Conservation (phyloP, 306 rosid genomes). For the Sindora glabra region DNA sequence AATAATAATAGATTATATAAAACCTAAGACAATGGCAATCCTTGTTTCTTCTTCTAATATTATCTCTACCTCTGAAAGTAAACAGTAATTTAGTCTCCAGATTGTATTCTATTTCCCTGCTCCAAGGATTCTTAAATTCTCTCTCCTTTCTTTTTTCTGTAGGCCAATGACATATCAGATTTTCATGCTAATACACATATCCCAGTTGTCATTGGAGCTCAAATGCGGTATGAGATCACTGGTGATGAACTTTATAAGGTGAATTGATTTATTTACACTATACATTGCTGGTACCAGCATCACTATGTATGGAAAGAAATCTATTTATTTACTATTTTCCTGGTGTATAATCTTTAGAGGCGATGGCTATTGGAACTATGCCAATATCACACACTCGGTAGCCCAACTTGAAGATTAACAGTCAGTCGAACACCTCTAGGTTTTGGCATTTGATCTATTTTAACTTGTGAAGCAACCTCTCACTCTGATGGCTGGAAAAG, state of each 20-base stretch:
- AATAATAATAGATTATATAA: too few species aligned
- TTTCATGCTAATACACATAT: constrained; percentile 82
- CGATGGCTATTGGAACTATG: too few species aligned
- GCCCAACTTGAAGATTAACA: too few species aligned
- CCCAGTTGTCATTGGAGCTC: constrained; percentile 80
- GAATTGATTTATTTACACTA: constrained; percentile 9
- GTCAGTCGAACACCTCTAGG: background rate
- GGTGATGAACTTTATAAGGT: constrained; percentile 91
- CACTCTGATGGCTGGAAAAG: too few species aligned
- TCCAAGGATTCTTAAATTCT: background rate
- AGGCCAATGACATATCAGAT: constrained; percentile 64
- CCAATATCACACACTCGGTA: too few species aligned
- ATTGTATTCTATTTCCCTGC: background rate
- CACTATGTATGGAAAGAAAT: background rate
- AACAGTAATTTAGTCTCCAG: background rate
- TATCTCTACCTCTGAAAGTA: too few species aligned
- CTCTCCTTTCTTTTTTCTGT: constrained; percentile 7
- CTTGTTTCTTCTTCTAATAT: background rate
- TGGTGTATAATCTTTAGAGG: too few species aligned
- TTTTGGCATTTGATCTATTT: too few species aligned
- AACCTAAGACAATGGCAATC: too few species aligned
- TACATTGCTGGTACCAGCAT: background rate
- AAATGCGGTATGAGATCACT: constrained; percentile 74
- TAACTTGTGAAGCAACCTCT: too few species aligned
- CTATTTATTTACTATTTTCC: background rate